phyloP scores from a whole-genome alignment of 2,329 filamentous ascomycete species.

The Colletotrichum tropicicola region DNA sequence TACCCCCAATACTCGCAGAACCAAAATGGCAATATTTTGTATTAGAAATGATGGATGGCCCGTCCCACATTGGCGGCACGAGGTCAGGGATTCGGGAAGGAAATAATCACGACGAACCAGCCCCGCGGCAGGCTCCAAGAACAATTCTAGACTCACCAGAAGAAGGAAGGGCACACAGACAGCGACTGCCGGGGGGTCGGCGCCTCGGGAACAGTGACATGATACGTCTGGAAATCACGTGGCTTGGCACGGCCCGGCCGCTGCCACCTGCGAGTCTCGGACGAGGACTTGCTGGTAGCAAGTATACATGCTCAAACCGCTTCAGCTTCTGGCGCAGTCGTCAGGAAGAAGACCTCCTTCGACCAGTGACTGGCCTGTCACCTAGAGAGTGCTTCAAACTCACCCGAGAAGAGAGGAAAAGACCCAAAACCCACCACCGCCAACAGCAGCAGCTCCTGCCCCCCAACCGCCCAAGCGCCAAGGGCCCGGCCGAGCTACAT shows the following conservation, averaged over 20 bases:
- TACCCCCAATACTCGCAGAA: neutral
- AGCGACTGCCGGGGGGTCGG: neutral
- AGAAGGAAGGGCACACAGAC: neutral
- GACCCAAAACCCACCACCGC: no score
- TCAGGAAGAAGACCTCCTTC: no score
- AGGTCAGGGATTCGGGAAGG: constrained; percentile 8
- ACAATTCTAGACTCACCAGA: neutral
- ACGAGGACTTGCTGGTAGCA: neutral
- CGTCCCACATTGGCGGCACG: neutral
- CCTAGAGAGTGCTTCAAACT: no score
- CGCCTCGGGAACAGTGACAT: neutral
- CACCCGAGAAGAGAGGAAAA: no score
- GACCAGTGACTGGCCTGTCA: no score
- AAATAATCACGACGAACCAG: constrained; percentile 1
- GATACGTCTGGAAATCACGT: constrained; percentile 11
- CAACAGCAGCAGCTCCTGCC: neutral
- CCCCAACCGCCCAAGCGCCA: constrained; percentile 4
- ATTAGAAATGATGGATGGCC: neutral
- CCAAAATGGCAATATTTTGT: neutral
- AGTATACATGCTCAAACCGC: neutral
- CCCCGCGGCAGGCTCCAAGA: neutral
- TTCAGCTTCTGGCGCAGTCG: neutral
- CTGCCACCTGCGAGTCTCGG: constrained; percentile 4
- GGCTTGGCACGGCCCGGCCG: constrained; percentile 11
- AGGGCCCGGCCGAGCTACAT: constrained; percentile 1